Conservation (phyloP, 106 monocot species). For the Dendrobium catenatum region DNA sequence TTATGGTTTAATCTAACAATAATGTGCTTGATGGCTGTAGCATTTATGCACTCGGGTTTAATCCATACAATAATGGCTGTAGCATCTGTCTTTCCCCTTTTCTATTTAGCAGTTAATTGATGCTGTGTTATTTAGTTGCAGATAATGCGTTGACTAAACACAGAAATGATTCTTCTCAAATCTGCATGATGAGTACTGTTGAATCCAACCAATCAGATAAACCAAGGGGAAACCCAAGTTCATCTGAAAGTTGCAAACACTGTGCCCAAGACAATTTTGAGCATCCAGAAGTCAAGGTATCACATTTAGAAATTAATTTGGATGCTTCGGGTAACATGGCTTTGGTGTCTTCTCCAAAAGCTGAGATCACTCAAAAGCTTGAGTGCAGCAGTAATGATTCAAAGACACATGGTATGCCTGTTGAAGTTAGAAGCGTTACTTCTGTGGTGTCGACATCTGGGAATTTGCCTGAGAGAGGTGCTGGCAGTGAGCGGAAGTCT, state of each 20-base stretch:
- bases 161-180: no score
- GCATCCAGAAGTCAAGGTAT: slow-evolving; percentile 27
- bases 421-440: slow-evolving; percentile 55
- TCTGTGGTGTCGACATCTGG: slow-evolving; percentile 47
- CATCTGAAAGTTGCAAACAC: slow-evolving; percentile 34
- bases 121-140: background rate
- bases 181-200: no score
- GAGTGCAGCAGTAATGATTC: slow-evolving; percentile 11
- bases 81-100: background rate
- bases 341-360: background rate
- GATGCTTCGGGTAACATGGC: background rate
- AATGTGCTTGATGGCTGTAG: slow-evolving; percentile 20
- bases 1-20: background rate
- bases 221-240: slow-evolving; percentile 19
- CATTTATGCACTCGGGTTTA: slow-evolving; percentile 24
- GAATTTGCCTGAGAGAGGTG: slow-evolving; percentile 32
- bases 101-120: background rate
- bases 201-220: background rate
- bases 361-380: background rate
- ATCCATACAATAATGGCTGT: slow-evolving; percentile 19
- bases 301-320: slow-evolving; percentile 30
- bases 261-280: slow-evolving; percentile 16
- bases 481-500: slow-evolving; percentile 32
- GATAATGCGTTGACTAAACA: background rate
- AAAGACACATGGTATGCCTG: slow-evolving; percentile 25